A percentile compares a stretch with the other conserved stretches of the same genome.
Conservation (phyloP, 768 basidiomycete genomes). For the Tylopilus vinaceipallidus region DNA sequence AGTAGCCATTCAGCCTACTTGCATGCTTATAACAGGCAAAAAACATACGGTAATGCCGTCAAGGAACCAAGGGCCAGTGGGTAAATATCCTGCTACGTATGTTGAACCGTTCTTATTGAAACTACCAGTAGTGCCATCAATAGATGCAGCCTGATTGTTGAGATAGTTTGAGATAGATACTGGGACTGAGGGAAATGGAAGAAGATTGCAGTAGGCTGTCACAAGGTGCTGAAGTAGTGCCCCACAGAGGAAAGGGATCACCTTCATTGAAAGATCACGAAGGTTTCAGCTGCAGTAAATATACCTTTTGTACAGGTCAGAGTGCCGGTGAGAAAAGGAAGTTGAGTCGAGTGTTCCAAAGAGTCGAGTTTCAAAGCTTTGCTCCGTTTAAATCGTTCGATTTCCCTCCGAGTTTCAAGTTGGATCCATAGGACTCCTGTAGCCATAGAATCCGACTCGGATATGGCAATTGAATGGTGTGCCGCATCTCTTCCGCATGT, state of each 20-base stretch:
- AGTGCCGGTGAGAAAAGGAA: too few relatives aligned
- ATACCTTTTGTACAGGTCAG: too few relatives aligned
- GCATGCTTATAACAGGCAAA: background rate
- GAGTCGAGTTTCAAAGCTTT: too few relatives aligned
- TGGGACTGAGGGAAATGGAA: constrained; percentile 32
- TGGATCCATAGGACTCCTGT: too few relatives aligned
- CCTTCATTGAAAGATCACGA: constrained; percentile 15
- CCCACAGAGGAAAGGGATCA: constrained; percentile 22
- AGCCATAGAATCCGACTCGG: too few relatives aligned
- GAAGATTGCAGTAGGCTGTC: constrained; percentile 8
- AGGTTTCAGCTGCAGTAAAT: too few relatives aligned
- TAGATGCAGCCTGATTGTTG: constrained; percentile 45
- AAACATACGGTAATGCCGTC: constrained; percentile 39
- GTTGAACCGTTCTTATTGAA: constrained; percentile 42
- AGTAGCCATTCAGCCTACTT: too few relatives aligned
- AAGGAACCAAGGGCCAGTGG: constrained; percentile 36
- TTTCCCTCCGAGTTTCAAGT: too few relatives aligned
- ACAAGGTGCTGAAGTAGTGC: constrained; percentile 21
- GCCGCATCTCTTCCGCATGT: too few relatives aligned
- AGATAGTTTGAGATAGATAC: constrained; percentile 33
- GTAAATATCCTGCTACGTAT: constrained; percentile 41
- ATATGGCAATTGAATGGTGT: too few relatives aligned
- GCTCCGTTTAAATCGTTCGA: too few relatives aligned
- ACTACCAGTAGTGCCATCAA: constrained; percentile 35
- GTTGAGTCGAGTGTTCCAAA: too few relatives aligned